These are phyloP conservation scores for Penicillium silybi DNA, from an alignment of 495 filamentous ascomycete genomes.

Conservation along the genomic window DNA sequence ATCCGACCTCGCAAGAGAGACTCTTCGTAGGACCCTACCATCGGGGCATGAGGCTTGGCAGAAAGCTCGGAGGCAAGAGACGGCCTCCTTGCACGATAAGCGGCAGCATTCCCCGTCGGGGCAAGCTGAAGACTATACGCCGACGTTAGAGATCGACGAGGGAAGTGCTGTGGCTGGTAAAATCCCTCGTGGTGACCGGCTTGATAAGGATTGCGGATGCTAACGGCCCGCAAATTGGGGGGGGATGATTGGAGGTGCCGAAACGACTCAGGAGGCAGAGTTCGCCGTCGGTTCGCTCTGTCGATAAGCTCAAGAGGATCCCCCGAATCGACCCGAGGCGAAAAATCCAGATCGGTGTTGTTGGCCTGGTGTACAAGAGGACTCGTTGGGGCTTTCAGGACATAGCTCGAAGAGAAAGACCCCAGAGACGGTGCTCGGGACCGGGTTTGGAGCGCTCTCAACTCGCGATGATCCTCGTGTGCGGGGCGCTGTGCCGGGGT, in stretches of 20 bases:
- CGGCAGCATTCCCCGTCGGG: conserved; percentile 59
- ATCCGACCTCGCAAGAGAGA: conserved; percentile 92
- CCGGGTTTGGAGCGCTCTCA: conserved; percentile 20
- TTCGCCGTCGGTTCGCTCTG: conserved; percentile 53
- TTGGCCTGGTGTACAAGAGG: conserved; percentile 87
- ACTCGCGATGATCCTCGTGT: conserved; percentile 15
- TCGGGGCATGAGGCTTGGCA: conserved; percentile 78
- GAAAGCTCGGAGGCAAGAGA: conserved; percentile 73
- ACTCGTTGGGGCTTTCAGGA: conserved; percentile 84
- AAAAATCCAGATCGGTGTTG: conserved; percentile 76
- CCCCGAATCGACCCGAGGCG: conserved; percentile 33
- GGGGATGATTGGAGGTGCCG: conserved; percentile 38
- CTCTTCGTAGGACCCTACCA: conserved; percentile 98
- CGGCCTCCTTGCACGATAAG: conserved; percentile 56
- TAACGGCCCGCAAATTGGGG: conserved; percentile 15
- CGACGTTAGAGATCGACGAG: conserved; percentile 68
- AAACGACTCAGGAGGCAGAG: conserved; percentile 56
- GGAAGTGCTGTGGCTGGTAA: conserved; percentile 65
- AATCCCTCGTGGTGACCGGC: conserved; percentile 45
- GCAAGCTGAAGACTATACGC: conserved; percentile 54
- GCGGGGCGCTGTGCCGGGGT: conserved; percentile 9
- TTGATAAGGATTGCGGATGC: conserved; percentile 17
- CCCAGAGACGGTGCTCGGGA: conserved; percentile 62
- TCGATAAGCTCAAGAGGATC: conserved; percentile 36
- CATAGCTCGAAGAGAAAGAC: conserved; percentile 77